phyloP scores from a whole-genome alignment of 2,329 filamentous ascomycete species.

The Dactylella cylindrospora region DNA sequence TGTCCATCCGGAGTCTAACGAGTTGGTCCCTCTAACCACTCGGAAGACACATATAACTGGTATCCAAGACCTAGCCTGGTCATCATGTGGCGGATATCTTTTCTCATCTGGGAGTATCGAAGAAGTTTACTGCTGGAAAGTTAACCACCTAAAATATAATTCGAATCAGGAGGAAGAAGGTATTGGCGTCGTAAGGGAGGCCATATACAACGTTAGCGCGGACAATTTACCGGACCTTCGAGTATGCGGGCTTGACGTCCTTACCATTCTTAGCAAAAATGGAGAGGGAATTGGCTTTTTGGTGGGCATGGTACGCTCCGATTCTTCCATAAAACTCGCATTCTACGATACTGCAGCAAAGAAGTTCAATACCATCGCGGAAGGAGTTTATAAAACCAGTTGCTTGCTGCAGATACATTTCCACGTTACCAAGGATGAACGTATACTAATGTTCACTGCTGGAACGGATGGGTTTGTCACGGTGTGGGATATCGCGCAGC shows the following conservation, averaged over 20 bases:
- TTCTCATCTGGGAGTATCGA: slow-evolving; percentile 86
- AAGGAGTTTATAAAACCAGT: slow-evolving; percentile 56
- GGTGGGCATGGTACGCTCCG: slow-evolving; percentile 76
- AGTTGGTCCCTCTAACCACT: slow-evolving; percentile 54
- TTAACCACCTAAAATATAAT: slow-evolving; percentile 58
- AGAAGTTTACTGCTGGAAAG: slow-evolving; percentile 83
- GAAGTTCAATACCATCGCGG: slow-evolving; percentile 51
- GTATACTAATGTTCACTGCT: slow-evolving; percentile 62
- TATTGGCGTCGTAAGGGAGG: slow-evolving; percentile 62
- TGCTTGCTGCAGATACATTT: slow-evolving; percentile 44
- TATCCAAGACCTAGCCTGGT: slow-evolving; percentile 78
- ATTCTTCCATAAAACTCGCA: slow-evolving; percentile 68
- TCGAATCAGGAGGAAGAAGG: slow-evolving; percentile 48
- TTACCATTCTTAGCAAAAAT: slow-evolving; percentile 47
- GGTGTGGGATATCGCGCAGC: slow-evolving; percentile 58
- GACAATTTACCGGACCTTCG: slow-evolving; percentile 66
- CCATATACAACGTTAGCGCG: slow-evolving; percentile 57
- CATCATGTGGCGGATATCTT: slow-evolving; percentile 65
- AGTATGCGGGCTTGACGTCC: slow-evolving; percentile 75
- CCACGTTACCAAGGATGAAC: slow-evolving; percentile 46
- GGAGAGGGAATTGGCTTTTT: slow-evolving; percentile 54
- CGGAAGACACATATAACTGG: slow-evolving; percentile 79
- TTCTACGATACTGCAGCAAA: slow-evolving; percentile 49
- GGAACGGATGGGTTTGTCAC: slow-evolving; percentile 79
- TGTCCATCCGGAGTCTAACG: slow-evolving; percentile 52